phyloP scores from a whole-genome alignment of 495 filamentous ascomycete species.

The Xylaria intraflava region DNA sequence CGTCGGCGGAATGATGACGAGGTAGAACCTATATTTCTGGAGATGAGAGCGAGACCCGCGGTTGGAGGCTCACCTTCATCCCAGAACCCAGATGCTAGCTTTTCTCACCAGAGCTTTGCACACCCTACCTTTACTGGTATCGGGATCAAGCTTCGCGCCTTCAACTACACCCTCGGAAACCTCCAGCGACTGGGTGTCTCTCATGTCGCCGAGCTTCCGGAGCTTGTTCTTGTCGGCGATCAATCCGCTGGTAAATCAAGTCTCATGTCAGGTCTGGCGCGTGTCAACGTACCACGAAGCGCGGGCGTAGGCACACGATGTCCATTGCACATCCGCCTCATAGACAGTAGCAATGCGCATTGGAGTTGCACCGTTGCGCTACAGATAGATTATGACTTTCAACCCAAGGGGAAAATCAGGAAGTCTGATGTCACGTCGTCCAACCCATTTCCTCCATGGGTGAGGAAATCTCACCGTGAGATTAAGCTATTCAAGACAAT shows the following conservation, averaged over 20 bases:
- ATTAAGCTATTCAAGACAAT: slow-evolving; percentile 40
- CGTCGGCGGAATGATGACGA: slow-evolving; percentile 20
- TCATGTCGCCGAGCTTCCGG: slow-evolving; percentile 58
- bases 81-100: slow-evolving; percentile 23
- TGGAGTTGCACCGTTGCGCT: slow-evolving; percentile 58
- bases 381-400: slow-evolving; percentile 49
- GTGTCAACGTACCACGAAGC: slow-evolving; percentile 65
- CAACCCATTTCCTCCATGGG: slow-evolving; percentile 44
- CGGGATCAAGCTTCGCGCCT: slow-evolving; percentile 37
- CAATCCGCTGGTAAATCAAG: slow-evolving; percentile 77
- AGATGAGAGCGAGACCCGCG: slow-evolving; percentile 14
- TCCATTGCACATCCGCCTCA: slow-evolving; percentile 68
- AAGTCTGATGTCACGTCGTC: slow-evolving; percentile 32
- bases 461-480: slow-evolving; percentile 20
- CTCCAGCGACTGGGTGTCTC: slow-evolving; percentile 43
- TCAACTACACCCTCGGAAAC: slow-evolving; percentile 42
- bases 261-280: slow-evolving; percentile 71
- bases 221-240: slow-evolving; percentile 73
- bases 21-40: slow-evolving; percentile 20
- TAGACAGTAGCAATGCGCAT: slow-evolving; percentile 35
- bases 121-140: slow-evolving; percentile 37
- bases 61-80: slow-evolving; percentile 15
- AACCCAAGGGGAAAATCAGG: slow-evolving; percentile 24
- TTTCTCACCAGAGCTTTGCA: slow-evolving; percentile 22
- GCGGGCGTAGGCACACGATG: slow-evolving; percentile 69